Base-by-base conservation (phyloP, 2,329 filamentous ascomycete species). In the Diaporthe citriasiana region DNA sequence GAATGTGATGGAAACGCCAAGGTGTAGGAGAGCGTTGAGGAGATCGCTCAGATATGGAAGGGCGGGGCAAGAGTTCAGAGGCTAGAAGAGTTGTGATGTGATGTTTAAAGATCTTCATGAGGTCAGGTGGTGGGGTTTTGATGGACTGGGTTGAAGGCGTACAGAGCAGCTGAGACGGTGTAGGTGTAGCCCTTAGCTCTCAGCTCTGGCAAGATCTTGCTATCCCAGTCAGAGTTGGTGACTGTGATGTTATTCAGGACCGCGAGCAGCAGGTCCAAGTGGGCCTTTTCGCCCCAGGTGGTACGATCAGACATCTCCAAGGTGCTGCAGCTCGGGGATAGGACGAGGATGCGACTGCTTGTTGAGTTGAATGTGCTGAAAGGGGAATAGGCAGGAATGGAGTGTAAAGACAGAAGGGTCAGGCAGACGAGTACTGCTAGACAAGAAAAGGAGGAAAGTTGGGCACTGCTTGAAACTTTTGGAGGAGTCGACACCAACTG, bases 91-190 rank as follows among this genome's bases (percentile, higher is more conserved):
- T 2, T 35, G 19, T 19, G 33, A 13, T n/a, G 42, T n/a, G 30
- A 25, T 27, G 30, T 66, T n/a, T 1, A 10, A 35, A 17, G 30
- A 38, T 17, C 38, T 40, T 40, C 19, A 40, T 7, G 15, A 19
- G n/a, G 38, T 2, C 27, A 27, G 25, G 40, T 4, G 25, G 40
- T 4, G 19, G 51, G 57, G 25, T 25, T 8, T 13, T 38, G 71
- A 35, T n/a, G 66, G 60, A 47, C 55, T 35, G 33, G 59, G 60
- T 25, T 33, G 33, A 71, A 72, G 66, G 68, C 22, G 71, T 85
- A 87, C 84, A 83, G 80, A 47, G 87, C 82, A 69, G 85, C 86
- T 38, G 79, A 80, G 38, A 83, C 79, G 4, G 82, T 82, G 69
- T 85, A 87, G 0, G 77, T 76, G 71, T 87, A 86, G 13, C 85